Evolutionary conservation across 495 filamentous ascomycete genomes (phyloP).

Genomic region (Talaromyces thailandensis): DNA sequence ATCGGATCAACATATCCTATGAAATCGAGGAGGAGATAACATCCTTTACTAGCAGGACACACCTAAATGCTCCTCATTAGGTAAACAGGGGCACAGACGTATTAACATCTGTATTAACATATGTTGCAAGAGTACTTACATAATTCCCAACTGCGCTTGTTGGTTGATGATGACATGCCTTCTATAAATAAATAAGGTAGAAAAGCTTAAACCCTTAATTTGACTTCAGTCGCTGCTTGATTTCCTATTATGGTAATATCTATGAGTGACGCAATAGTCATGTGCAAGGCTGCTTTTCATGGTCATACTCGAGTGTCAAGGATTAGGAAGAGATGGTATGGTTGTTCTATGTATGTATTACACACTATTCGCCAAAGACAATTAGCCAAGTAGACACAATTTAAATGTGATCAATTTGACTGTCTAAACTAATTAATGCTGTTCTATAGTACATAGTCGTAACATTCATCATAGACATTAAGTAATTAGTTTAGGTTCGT

Average conservation of each 20-base stretch:
- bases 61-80: background rate
- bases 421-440: background rate
- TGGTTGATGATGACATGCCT: background rate
- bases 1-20: background rate
- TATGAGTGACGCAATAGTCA: background rate
- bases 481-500: background rate
- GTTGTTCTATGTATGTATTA: background rate
- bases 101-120: too few species aligned
- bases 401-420: background rate
- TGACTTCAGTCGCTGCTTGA: background rate
- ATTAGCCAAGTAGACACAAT: background rate
- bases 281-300: too few species aligned
- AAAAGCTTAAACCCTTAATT: constrained; percentile 3
- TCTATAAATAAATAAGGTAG: background rate
- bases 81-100: background rate
- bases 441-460: background rate
- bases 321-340: background rate
- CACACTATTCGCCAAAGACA: background rate
- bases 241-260: background rate
- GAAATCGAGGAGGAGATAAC: background rate
- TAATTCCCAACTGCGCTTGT: too few species aligned
- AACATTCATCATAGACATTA: background rate
- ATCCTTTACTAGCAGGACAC: background rate
- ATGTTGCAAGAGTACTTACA: too few species aligned
- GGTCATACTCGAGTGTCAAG: background rate